Conservation (phyloP, 2,329 filamentous ascomycete species). For the Trichocomaceae sp. region DNA sequence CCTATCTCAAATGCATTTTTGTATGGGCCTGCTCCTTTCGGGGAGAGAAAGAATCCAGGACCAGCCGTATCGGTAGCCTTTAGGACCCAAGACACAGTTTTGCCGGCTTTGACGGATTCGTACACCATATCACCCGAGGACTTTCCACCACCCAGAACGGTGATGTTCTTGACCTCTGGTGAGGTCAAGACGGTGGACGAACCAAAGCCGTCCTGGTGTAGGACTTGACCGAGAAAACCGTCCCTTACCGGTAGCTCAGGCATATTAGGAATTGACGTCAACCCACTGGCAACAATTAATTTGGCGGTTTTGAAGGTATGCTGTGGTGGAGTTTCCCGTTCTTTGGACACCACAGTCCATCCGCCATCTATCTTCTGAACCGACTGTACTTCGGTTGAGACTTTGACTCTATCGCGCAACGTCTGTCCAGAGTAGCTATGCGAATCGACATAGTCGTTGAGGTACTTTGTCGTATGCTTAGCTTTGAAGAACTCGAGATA, state of each 20-base stretch:
- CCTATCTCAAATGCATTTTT: conserved; percentile 12
- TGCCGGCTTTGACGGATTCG: conserved; percentile 8
- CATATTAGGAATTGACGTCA: conserved; percentile 7
- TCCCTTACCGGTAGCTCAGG: conserved; percentile 7
- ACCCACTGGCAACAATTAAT: conserved; percentile 8
- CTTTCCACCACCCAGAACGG: conserved; percentile 7
- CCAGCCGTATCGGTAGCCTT: conserved; percentile 7
- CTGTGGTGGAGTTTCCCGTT: neutral
- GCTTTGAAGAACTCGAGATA: conserved; percentile 11
- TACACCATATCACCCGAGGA: conserved; percentile 10
- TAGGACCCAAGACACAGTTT: conserved; percentile 6
- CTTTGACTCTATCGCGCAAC: conserved; percentile 9
- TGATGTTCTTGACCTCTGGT: conserved; percentile 2
- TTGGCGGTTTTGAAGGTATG: conserved; percentile 5
- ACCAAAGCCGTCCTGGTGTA: conserved; percentile 9
- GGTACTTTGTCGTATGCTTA: conserved; percentile 9
- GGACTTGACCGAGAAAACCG: conserved; percentile 1
- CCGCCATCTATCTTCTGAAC: conserved; percentile 7
- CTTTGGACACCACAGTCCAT: conserved; percentile 8
- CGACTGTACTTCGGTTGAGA: conserved; percentile 8
- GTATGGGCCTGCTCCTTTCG: conserved; percentile 7
- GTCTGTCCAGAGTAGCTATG: conserved; percentile 7
- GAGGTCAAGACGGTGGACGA: conserved; percentile 7
- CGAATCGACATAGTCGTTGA: conserved; percentile 9
- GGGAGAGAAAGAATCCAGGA: conserved; percentile 9